Conservation (phyloP, 352 stramenopile genomes). For the Pythium coloratum region DNA sequence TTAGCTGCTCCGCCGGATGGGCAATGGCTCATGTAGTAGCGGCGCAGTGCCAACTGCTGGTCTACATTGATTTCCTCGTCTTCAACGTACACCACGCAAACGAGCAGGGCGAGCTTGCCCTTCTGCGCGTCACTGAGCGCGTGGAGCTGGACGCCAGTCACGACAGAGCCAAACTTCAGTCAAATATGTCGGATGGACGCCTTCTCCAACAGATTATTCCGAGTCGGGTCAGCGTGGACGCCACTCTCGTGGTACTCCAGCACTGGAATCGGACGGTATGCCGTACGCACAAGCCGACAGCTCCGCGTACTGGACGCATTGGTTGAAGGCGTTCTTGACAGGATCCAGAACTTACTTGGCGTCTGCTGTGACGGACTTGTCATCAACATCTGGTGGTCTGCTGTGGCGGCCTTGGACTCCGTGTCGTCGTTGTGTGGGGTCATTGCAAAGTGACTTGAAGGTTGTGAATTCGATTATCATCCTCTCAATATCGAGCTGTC, state of each 20-base stretch:
- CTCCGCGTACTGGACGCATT: conserved; percentile 9
- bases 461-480: too few species aligned
- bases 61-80: conserved; percentile 25
- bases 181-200: conserved; percentile 20
- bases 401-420: background rate
- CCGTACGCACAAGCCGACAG: conserved; percentile 26
- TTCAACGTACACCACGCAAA: conserved; percentile 15
- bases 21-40: conserved; percentile 31
- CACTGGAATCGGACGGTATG: conserved; percentile 32
- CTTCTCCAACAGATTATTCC: conserved; percentile 31
- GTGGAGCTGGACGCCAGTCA: conserved; percentile 31
- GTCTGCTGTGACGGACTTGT: background rate
- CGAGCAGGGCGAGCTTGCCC: conserved; percentile 21
- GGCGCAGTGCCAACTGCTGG: conserved; percentile 29
- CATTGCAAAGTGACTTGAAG: too few species aligned
- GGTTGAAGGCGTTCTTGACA: conserved; percentile 30
- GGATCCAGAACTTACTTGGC: background rate
- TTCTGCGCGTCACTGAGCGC: conserved; percentile 30
- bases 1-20: conserved; percentile 33
- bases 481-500: too few species aligned
- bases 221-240: conserved; percentile 33
- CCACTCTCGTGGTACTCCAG: conserved; percentile 34
- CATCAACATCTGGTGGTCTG: background rate
- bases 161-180: conserved; percentile 27
- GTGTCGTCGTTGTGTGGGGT: too few species aligned